Base-by-base conservation (phyloP, 306 rosid species). In the Vigna mungo region DNA sequence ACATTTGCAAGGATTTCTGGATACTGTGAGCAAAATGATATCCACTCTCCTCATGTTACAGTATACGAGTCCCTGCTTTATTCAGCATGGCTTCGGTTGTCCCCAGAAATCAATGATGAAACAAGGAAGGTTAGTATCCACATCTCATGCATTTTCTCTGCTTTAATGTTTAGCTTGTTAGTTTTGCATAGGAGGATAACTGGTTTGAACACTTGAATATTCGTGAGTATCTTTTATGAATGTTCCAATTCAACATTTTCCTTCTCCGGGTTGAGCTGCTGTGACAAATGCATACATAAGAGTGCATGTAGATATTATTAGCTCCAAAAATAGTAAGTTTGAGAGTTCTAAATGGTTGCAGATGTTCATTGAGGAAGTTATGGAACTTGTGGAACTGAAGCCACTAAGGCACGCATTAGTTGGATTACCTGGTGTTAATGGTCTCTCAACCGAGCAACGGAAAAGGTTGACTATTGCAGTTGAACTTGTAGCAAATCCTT, bases 1-100 rank as follows among this genome's bases (percentile, higher is more conserved):
- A 90, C 98, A 15, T 94, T 92, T 86, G 94, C 97, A 44, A 84
- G 98, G 75, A 85, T 94, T 76, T 92, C 94, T 3, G 98, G 98
- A 64, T 94, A 94, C 64, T 94, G 98, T 49, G 98, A 94, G 83
- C 96, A 94, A 82, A 92, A 83, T 65, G 98, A 94, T 81, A 94
- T 91, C 67, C 93, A 89, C 72, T 89, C 93, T 85, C 93, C 93
- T 85, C 74, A 87, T 81, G 90, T 89, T 34, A 89, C 93, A 12
- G 75, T 85, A 4, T 79, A 87, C 12, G 93, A 89, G 76, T 89
- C 93, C 18, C 83, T 89, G 85, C 78, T 87, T 61, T 89, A 89
- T 60, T 89, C 93, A 16, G 88, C 93, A 4, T 87, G 90, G 90
- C 87, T 89, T 30, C 85, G 93, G 34, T 77, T 89, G 85, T 84